phyloP scores from a whole-genome alignment of 345 rosid species.

The Anacardium occidentale region DNA sequence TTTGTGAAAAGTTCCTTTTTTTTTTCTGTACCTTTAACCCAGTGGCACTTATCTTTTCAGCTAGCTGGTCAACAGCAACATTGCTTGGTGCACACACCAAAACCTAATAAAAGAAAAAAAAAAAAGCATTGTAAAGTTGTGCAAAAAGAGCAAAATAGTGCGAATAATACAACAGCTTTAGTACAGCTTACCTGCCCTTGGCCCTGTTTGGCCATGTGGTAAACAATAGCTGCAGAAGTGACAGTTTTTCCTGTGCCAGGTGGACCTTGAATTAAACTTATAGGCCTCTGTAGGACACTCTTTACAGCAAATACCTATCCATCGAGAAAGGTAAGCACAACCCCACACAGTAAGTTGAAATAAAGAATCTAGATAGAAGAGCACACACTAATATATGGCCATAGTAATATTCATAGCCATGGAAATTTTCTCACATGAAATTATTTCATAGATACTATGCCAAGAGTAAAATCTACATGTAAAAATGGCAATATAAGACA shows the following conservation, averaged over 20 bases:
- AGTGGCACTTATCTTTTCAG: constrained; percentile 99
- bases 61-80: constrained; percentile 98
- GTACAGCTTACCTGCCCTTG: constrained; percentile 78
- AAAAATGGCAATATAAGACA: not conserved
- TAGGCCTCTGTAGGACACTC: constrained; percentile 97
- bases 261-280: constrained; percentile 99
- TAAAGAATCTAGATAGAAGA: not conserved
- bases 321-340: constrained; percentile 11
- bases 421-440: not conserved
- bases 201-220: constrained; percentile 99
- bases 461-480: not conserved
- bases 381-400: no score
- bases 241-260: constrained; percentile 99
- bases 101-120: constrained; percentile 47
- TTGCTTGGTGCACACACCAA: constrained; percentile 99
- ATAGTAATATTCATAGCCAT: not conserved
- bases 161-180: not conserved
- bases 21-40: constrained; percentile 73
- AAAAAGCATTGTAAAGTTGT: not conserved
- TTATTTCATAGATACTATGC: not conserved
- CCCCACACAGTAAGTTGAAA: not conserved
- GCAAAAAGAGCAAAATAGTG: not conserved
- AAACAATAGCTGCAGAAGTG: constrained; percentile 98
- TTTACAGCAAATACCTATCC: constrained; percentile 91
- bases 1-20: not conserved